phyloP scores from a whole-genome alignment of 805 yeast species.

The Lipomyces sp. region DNA sequence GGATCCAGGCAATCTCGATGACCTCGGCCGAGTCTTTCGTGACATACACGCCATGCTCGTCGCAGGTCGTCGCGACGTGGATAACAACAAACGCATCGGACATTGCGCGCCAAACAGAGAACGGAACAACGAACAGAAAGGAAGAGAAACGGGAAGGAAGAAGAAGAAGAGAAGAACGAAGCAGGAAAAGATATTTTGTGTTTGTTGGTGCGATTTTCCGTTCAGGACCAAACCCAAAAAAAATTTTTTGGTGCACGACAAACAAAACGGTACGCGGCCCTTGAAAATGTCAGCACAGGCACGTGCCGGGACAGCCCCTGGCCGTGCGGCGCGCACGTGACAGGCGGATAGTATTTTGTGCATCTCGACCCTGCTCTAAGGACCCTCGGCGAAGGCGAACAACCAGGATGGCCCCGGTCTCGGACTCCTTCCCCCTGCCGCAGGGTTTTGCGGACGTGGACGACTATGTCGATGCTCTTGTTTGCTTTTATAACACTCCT shows the following conservation, averaged over 20 bases:
- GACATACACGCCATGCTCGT: slow-evolving; percentile 56
- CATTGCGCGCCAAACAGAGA: slow-evolving; percentile 37
- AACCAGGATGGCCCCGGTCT: no score
- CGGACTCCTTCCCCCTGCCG: slow-evolving; percentile 23
- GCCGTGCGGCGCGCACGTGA: background rate
- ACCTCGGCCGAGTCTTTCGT: slow-evolving; percentile 67
- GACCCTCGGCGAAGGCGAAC: no score
- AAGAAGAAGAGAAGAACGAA: background rate
- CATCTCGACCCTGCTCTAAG: background rate
- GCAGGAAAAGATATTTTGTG: background rate
- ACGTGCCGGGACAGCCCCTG: no score
- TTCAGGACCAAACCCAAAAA: background rate
- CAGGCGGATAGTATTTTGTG: background rate
- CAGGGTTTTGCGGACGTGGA: slow-evolving; percentile 15
- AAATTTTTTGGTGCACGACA: slow-evolving; percentile 6
- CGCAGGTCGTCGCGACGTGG: slow-evolving; percentile 63
- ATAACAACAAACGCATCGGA: slow-evolving; percentile 58
- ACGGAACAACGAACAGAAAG: background rate
- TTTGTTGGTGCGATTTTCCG: no score
- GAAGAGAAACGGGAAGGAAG: background rate
- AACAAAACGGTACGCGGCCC: no score
- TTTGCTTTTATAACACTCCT: slow-evolving; percentile 17
- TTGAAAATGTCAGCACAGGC: no score
- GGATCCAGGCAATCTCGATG: slow-evolving; percentile 64
- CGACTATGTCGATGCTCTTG: slow-evolving; percentile 14